phyloP scores from a whole-genome alignment of 768 basidiomycete species.

The Auriscalpium microsporum region DNA sequence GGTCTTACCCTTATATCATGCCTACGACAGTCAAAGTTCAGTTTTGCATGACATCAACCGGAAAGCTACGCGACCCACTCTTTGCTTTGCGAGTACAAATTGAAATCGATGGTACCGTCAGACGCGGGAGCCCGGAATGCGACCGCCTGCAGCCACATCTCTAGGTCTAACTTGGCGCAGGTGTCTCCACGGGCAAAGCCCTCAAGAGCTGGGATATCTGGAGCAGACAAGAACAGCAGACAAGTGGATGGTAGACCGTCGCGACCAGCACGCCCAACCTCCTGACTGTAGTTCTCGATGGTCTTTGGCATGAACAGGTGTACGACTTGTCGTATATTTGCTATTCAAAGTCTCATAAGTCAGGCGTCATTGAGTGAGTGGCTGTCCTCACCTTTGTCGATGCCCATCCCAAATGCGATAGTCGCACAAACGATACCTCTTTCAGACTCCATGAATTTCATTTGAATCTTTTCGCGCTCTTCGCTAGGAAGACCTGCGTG shows the following conservation, averaged over 20 bases:
- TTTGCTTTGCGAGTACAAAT: slow-evolving; percentile 32
- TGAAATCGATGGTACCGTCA: slow-evolving; percentile 33
- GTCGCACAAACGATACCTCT: slow-evolving; percentile 35
- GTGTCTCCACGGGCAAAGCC: slow-evolving; percentile 43
- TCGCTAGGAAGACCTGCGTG: slow-evolving; percentile 35
- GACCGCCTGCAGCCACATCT: slow-evolving; percentile 35
- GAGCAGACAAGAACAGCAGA: slow-evolving; percentile 34
- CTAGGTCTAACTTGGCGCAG: slow-evolving; percentile 29
- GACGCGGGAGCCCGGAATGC: slow-evolving; percentile 25
- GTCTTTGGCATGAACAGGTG: slow-evolving; percentile 39
- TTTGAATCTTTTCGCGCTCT: slow-evolving; percentile 28
- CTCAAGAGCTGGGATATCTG: slow-evolving; percentile 39
- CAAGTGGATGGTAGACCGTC: slow-evolving; percentile 36
- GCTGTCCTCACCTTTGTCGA: slow-evolving; percentile 27
- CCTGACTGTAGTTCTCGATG: slow-evolving; percentile 38
- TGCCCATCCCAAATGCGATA: slow-evolving; percentile 41
- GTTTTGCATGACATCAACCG: too few species aligned
- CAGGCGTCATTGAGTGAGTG: background rate
- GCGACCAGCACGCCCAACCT: slow-evolving; percentile 37
- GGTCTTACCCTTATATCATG: slow-evolving; percentile 33
- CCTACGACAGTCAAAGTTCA: slow-evolving; percentile 12
- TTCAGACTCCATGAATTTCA: slow-evolving; percentile 30
- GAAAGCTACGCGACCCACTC: slow-evolving; percentile 19
- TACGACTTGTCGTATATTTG: slow-evolving; percentile 24
- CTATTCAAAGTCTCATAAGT: background rate